Base-by-base conservation (phyloP, 768 basidiomycete genomes). In the Psilocybe subaeruginosa region DNA sequence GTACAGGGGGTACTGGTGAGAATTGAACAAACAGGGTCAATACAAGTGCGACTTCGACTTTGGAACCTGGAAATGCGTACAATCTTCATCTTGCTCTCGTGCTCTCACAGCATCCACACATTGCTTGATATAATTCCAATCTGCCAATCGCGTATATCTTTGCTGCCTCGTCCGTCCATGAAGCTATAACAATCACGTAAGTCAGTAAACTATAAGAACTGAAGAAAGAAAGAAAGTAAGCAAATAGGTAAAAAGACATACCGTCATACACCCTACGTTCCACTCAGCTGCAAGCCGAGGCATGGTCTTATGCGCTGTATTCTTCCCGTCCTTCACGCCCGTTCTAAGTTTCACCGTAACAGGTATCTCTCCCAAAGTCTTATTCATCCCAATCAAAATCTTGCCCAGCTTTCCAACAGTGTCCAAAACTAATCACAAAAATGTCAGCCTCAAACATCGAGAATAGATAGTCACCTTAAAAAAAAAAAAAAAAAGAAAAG, bases 101-200 rank as follows among this genome's bases (percentile, higher is more conserved):
- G 81, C 81, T 8, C 95, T 86, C 23, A 97, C 89, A 8, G 89
- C 87, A 5, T 89, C 85, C 2, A 93, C 93, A 68, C 97, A 97
- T 66, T 87, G 78, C 70, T 88, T 90, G 73, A 97, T 93, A 72
- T 99, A 99, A 37, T 85, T 84, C 95, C 97, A 99, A 70, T 99
- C 96, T 8, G 97, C 96, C 1, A 93, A 79, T 64, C 89, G 89
- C 2, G 92, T 89, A 68, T 99, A 99, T 41, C 97, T 86, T 71
- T 99, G 97, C 74, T 98, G 95, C 39, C 96, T 82, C 4, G 95
- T 93, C 29, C 97, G 86, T 8, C 97, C 97, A 71, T 99, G 97
- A n/a, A 99, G 79, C 97, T 99, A 61, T 16, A 47, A 31, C 55
- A 9, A 30, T 46, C 50, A 27, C n/a, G 43, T 7, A 48, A 45